Conservation (phyloP, 2,329 filamentous ascomycete genomes). For the Monosporascus sp. region DNA sequence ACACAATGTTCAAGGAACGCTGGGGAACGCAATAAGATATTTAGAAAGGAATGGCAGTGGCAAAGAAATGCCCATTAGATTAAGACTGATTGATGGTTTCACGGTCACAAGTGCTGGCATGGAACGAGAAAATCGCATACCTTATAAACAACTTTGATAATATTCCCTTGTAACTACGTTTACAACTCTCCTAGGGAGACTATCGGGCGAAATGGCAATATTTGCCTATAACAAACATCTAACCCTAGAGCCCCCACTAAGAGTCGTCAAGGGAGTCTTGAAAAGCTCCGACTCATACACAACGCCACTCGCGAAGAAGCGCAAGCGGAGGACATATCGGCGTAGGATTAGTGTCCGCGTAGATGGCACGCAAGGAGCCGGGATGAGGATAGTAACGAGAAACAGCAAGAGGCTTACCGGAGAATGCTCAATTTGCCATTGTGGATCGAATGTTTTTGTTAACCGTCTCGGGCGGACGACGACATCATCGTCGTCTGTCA, state of each 20-base stretch:
- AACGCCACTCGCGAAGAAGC: conserved; percentile 18
- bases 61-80: conserved; percentile 26
- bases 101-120: conserved; percentile 22
- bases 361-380: conserved; percentile 26
- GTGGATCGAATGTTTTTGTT: conserved; percentile 1
- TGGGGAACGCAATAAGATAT: conserved; percentile 30
- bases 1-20: conserved; percentile 25
- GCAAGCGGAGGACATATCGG: conserved; percentile 7
- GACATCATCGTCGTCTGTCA: conserved; percentile 2
- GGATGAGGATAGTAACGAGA: conserved; percentile 18
- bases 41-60: conserved; percentile 32
- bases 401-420: conserved; percentile 22
- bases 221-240: conserved; percentile 19
- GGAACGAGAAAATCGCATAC: conserved; percentile 26
- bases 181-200: neutral
- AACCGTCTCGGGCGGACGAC: conserved; percentile 14
- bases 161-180: conserved; percentile 3
- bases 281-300: conserved; percentile 21
- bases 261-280: conserved; percentile 23
- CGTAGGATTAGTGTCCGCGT: conserved; percentile 5
- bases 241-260: conserved; percentile 19
- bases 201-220: conserved; percentile 16
- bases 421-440: conserved; percentile 28
- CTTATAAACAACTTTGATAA: conserved; percentile 25
- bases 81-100: conserved; percentile 18